phyloP scores from a whole-genome alignment of 768 basidiomycete genomes.

The Trametes cingulata region DNA sequence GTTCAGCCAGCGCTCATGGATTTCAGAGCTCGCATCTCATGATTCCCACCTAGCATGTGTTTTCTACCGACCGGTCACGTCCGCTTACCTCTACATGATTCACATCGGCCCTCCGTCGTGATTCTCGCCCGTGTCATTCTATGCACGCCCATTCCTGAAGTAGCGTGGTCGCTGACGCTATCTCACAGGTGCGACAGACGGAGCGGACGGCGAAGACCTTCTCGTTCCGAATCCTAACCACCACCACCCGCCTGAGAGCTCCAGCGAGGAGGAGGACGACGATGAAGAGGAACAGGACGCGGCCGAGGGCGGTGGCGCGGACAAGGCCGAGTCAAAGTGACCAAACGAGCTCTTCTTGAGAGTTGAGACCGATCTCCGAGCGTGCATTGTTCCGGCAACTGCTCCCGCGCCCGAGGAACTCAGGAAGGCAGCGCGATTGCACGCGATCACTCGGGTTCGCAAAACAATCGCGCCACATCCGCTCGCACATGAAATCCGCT shows the following conservation, averaged over 20 bases:
- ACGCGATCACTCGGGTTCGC: slow-evolving; percentile 7
- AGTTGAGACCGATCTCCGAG: slow-evolving; percentile 1
- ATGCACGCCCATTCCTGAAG: too few relatives aligned
- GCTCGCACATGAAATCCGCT: slow-evolving; percentile 2
- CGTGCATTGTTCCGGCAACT: slow-evolving; percentile 5
- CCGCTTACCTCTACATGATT: too few relatives aligned
- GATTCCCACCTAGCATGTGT: too few relatives aligned
- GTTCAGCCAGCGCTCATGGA: too few relatives aligned
- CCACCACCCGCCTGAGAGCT: slow-evolving; percentile 16
- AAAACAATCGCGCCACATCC: neutral
- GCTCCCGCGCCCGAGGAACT: neutral
- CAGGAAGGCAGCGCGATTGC: neutral
- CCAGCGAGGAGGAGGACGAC: slow-evolving; percentile 12
- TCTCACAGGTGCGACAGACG: slow-evolving; percentile 19
- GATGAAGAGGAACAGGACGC: neutral
- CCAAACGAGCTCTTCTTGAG: neutral
- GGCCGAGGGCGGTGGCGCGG: neutral
- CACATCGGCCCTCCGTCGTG: too few relatives aligned
- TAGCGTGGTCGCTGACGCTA: neutral
- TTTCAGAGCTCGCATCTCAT: too few relatives aligned
- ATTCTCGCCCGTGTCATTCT: too few relatives aligned
- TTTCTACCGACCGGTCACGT: too few relatives aligned
- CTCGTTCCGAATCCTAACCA: slow-evolving; percentile 74
- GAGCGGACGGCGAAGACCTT: slow-evolving; percentile 54
- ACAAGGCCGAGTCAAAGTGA: neutral